A percentile compares a stretch with the other conserved stretches of the same genome.
phyloP scores from a whole-genome alignment of 225 moss, liverwort and hornwort genomes.

The Pseudoscleropodium purum region DNA sequence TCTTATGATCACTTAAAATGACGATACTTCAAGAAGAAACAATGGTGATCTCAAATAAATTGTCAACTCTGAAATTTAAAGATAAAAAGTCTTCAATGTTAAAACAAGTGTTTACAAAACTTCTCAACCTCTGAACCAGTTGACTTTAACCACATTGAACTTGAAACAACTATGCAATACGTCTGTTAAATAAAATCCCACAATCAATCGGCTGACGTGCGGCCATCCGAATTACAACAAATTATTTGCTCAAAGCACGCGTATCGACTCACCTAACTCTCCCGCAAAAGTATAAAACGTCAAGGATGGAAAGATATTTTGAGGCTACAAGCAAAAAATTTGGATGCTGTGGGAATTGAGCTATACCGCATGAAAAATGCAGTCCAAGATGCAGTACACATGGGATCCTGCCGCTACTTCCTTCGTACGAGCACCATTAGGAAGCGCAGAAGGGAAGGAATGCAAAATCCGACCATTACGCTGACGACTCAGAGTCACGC shows the following conservation, averaged over 20 bases:
- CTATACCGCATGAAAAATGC: conserved; percentile 86
- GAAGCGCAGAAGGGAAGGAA: conserved; percentile 83
- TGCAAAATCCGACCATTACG: conserved; percentile 91
- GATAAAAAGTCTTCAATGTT: not conserved
- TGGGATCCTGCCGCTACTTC: conserved; percentile 88
- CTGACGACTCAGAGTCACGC: conserved; percentile 76
- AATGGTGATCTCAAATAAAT: not conserved
- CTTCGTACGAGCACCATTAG: conserved; percentile 89
- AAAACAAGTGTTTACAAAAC: not conserved
- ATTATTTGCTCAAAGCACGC: not conserved
- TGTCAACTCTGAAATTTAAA: not conserved
- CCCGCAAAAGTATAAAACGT: not conserved
- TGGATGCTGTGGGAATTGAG: not conserved
- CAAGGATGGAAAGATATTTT: not conserved
- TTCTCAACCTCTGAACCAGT: not conserved
- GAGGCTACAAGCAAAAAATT: not conserved
- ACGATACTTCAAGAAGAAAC: not conserved
- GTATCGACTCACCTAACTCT: not conserved
- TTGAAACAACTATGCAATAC: not conserved
- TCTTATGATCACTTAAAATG: not conserved
- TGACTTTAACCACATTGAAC: not conserved
- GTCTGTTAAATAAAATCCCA: not conserved
- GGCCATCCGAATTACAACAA: not conserved
- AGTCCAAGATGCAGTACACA: conserved; percentile 93
- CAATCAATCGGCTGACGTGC: not conserved